Evolutionary conservation across 2,329 filamentous ascomycete species (phyloP).

Genomic region (Periconia sp.): DNA sequence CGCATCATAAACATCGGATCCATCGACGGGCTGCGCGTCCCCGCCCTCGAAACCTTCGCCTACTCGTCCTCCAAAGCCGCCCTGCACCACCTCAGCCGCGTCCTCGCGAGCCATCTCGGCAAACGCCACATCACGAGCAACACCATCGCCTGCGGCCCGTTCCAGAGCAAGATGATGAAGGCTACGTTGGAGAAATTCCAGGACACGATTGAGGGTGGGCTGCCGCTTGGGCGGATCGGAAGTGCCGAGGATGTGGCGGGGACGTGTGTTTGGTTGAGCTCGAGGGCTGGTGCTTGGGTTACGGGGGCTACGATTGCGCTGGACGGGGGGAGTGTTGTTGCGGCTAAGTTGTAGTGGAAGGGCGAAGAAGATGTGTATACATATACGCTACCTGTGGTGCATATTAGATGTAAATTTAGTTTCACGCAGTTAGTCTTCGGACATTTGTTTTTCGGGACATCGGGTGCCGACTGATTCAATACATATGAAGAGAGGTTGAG

Average conservation of each 20-base stretch:
- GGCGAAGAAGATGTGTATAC: too few relatives aligned
- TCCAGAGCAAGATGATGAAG: conserved; percentile 73
- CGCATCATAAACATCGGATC: conserved; percentile 67
- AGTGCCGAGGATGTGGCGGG: conserved; percentile 70
- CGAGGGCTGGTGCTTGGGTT: conserved; percentile 60
- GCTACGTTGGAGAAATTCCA: conserved; percentile 63
- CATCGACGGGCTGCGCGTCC: conserved; percentile 64
- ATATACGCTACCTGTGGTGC: too few relatives aligned
- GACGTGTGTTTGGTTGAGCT: conserved; percentile 69
- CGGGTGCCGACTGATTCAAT: too few relatives aligned
- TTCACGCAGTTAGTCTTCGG: too few relatives aligned
- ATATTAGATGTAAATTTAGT: too few relatives aligned
- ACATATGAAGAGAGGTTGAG: too few relatives aligned
- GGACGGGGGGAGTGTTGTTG: conserved; percentile 44
- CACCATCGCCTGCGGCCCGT: conserved; percentile 71
- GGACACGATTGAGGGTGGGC: conserved; percentile 58
- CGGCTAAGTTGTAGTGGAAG: conserved; percentile 39
- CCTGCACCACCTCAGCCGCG: conserved; percentile 64
- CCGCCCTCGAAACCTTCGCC: conserved; percentile 59
- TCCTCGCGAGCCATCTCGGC: conserved; percentile 65
- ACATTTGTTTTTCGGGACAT: too few relatives aligned
- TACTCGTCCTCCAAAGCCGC: conserved; percentile 66
- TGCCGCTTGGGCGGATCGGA: conserved; percentile 69
- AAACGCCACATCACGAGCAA: conserved; percentile 65
- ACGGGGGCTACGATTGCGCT: conserved; percentile 48